Base-by-base conservation (phyloP, 2,329 filamentous ascomycete genomes). In the Paecilomyces variotii region DNA sequence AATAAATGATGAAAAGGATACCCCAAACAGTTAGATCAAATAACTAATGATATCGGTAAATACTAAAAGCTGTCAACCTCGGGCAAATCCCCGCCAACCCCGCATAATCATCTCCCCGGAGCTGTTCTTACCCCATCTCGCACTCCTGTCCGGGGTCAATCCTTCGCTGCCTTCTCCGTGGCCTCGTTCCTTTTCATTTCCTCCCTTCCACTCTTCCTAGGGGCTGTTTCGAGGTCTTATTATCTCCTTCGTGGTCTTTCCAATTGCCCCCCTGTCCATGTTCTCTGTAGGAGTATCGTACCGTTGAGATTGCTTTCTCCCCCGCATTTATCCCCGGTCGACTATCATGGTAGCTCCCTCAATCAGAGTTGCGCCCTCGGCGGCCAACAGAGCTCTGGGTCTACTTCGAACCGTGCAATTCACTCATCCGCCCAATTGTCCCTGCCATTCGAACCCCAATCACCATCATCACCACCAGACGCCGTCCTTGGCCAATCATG, bases 391-490 rank as follows among this genome's bases (percentile, higher is more conserved):
- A 60, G 78, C 78, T 19, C 65, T 87, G 58, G 78, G 84, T 64
- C 81, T 90, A 57, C 86, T 97, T 55, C 87, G 90, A 57, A 92
- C 93, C n/a, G 86, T 99, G 57, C 93, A 96, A 74, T 95, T 88
- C 73, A 88, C 88, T 1, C 93, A 94, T 72, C 91, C 90, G 59
- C 91, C 91, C 4, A 86, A 83, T 56, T 97, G 92, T 70, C 94
- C 94, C 1, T 97, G 94, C 75, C 94, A 99, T 72, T 89, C 89
- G 51, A 97, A 96, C 67, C 90, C 91, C 10, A 83, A 83, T 56
- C 86, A 93, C 71, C 89, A 93, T 66, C 86, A 92, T 65, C 88
- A 93, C 65, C 85, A 91, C 65, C 70, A 76, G 63, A 72, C 72
- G 5, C 72, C 77, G 0, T 70, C 77, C 1, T 73, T 80, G 4